Evolutionary conservation across 1,284 basidiomycete species (phyloP).

Genomic region (Melampsora americana): DNA sequence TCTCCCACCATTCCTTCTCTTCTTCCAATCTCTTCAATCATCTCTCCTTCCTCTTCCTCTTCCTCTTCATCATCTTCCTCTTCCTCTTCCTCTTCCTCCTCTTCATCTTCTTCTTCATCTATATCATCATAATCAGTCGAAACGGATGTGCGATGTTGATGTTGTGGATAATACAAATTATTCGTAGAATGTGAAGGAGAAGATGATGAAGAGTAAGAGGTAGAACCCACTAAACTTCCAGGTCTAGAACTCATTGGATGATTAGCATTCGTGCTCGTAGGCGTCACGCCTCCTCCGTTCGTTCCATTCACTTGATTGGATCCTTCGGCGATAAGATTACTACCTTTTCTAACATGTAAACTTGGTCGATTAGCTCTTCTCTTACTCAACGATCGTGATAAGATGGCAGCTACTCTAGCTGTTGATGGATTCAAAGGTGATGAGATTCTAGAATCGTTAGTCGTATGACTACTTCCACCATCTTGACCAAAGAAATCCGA

Average conservation of each 20-base stretch:
- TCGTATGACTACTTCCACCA: neutral
- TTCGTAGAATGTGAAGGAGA: neutral
- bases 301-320: neutral
- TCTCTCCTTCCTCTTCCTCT: neutral
- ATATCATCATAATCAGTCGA: conserved; percentile 31
- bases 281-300: neutral
- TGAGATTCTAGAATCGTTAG: conserved; percentile 6
- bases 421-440: conserved; percentile 42
- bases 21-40: neutral
- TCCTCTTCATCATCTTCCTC: conserved; percentile 5
- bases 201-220: neutral
- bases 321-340: neutral
- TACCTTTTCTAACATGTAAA: conserved; percentile 25
- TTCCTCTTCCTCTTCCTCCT: conserved; percentile 12
- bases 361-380: conserved; percentile 41
- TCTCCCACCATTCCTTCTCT: neutral
- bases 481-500: conserved; percentile 70
- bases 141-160: conserved; percentile 6
- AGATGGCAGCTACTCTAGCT: conserved; percentile 35
- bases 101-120: conserved; percentile 28
- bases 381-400: conserved; percentile 41
- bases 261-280: neutral
- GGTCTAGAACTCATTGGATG: conserved; percentile 7
- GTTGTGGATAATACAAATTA: neutral
- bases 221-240: neutral